These are phyloP conservation scores for Mariannaea sp. DNA, from an alignment of 2,329 filamentous ascomycete species.

Conservation along the genomic window DNA sequence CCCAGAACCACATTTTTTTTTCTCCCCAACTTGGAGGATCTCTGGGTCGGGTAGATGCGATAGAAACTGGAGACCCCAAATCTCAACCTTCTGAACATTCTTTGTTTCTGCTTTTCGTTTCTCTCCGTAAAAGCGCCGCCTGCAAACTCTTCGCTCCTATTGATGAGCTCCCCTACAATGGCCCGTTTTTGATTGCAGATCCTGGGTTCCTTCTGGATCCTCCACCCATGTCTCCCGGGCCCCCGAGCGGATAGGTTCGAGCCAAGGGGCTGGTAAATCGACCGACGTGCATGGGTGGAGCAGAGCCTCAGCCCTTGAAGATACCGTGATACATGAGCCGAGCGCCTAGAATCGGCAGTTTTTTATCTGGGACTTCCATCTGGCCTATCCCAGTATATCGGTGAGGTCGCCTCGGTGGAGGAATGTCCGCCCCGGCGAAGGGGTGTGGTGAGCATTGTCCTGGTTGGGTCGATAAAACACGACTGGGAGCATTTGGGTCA, in stretches of 20 bases:
- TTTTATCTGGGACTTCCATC: constrained; percentile 11
- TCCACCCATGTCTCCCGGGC: constrained; percentile 21
- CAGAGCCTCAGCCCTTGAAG: constrained; percentile 21
- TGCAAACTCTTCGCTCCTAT: too few species aligned
- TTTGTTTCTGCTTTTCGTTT: not conserved
- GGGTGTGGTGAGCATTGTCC: not conserved
- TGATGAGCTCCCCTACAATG: constrained; percentile 15
- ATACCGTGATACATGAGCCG: constrained; percentile 25
- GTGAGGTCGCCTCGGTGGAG: constrained; percentile 1
- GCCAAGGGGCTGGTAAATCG: constrained; percentile 10
- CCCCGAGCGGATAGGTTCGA: constrained; percentile 19
- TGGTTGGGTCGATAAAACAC: not conserved
- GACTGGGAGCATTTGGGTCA: not conserved
- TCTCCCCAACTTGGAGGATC: not conserved
- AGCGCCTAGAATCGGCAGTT: constrained; percentile 28
- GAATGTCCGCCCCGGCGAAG: not conserved
- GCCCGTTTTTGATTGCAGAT: constrained; percentile 5
- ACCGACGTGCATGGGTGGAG: constrained; percentile 25
- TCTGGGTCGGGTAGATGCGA: constrained; percentile 19
- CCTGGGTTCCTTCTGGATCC: constrained; percentile 1
- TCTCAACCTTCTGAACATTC: constrained; percentile 5
- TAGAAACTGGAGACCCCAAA: constrained; percentile 14
- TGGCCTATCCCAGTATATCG: not conserved
- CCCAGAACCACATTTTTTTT: constrained; percentile 1
- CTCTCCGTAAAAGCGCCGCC: not conserved